phyloP scores from a whole-genome alignment of 2,329 filamentous ascomycete species.

The Thielaviopsis punctulata region DNA sequence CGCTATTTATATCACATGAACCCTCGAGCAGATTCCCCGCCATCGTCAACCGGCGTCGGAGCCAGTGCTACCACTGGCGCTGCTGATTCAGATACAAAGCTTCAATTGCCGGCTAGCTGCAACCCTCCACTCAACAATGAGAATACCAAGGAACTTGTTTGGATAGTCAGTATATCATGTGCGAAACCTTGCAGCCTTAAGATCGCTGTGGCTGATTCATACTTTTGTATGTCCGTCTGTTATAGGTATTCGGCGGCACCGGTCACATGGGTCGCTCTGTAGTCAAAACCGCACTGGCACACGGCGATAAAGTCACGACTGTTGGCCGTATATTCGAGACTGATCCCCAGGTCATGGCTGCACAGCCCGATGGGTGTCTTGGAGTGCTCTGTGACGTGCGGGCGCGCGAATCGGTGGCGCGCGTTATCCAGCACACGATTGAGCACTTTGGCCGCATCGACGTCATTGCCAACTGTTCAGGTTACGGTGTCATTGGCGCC shows the following conservation, averaged over 20 bases:
- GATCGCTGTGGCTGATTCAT: not conserved
- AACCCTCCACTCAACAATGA: slow-evolving; percentile 61
- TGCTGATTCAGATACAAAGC: slow-evolving; percentile 17
- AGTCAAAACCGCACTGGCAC: slow-evolving; percentile 62
- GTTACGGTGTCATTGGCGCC: slow-evolving; percentile 86
- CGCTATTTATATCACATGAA: not conserved
- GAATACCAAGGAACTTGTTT: slow-evolving; percentile 60
- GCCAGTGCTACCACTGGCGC: not conserved
- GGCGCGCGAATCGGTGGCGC: slow-evolving; percentile 56
- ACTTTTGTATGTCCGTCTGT: not conserved
- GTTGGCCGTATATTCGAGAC: slow-evolving; percentile 75
- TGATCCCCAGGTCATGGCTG: slow-evolving; percentile 51
- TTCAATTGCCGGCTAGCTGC: slow-evolving; percentile 64
- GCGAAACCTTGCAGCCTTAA: not conserved
- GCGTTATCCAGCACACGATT: slow-evolving; percentile 53
- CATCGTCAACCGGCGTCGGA: not conserved
- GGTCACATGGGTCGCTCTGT: slow-evolving; percentile 90
- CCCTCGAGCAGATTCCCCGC: not conserved
- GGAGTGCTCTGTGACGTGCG: slow-evolving; percentile 83
- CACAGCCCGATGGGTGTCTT: slow-evolving; percentile 55
- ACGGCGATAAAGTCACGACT: slow-evolving; percentile 69
- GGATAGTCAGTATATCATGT: slow-evolving; percentile 49
- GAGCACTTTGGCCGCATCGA: slow-evolving; percentile 67
- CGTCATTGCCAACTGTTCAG: slow-evolving; percentile 82
- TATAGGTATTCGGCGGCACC: slow-evolving; percentile 80